phyloP scores from a whole-genome alignment of 306 rosid genomes.

The Malus asiatica region DNA sequence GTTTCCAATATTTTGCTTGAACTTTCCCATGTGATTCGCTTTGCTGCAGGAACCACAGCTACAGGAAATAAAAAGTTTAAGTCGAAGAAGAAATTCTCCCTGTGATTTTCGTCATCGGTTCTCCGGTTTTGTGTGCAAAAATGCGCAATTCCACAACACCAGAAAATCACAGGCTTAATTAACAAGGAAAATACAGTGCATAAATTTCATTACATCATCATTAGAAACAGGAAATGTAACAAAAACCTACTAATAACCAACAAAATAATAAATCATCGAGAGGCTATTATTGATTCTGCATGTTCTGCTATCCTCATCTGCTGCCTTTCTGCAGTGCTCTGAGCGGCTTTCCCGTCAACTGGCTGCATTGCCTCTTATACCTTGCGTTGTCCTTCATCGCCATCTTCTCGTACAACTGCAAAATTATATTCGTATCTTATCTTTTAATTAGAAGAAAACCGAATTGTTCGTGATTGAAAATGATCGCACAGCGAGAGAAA shows the following conservation, averaged over 20 bases:
- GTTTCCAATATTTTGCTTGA: not conserved
- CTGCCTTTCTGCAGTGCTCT: not conserved
- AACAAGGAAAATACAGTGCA: no score
- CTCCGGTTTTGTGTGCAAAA: not conserved
- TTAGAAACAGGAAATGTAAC: not conserved
- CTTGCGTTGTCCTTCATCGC: constrained; percentile 27
- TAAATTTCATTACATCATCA: no score
- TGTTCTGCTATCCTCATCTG: not conserved
- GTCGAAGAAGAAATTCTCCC: not conserved
- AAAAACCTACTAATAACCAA: not conserved
- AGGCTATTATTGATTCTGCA: not conserved
- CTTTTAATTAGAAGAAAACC: not conserved
- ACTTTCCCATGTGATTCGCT: not conserved
- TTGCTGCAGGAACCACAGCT: constrained; percentile 30
- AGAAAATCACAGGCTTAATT: not conserved
- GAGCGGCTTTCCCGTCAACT: constrained; percentile 5
- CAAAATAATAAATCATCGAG: not conserved
- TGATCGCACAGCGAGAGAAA: not conserved
- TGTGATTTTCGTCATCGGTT: not conserved
- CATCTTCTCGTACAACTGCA: constrained; percentile 22
- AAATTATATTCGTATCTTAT: not conserved
- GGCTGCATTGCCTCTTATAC: constrained; percentile 17
- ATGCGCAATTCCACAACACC: not conserved
- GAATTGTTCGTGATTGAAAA: not conserved
- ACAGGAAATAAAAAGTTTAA: constrained; percentile 24